phyloP scores from a whole-genome alignment of 257 asterid genomes.

The Nicotiana paniculata region DNA sequence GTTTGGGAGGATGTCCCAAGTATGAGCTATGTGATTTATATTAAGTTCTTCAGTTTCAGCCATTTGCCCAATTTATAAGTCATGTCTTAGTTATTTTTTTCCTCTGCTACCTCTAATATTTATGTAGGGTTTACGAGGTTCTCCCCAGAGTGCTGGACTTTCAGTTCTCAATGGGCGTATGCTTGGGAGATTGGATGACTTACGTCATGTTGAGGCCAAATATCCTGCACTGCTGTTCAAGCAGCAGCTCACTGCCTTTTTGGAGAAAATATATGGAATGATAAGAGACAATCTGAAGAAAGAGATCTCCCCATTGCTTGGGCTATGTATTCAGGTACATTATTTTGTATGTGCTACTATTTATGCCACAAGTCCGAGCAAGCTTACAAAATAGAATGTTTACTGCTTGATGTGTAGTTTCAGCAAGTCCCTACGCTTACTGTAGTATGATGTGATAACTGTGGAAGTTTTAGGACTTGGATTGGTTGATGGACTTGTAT shows the following conservation, averaged over 20 bases:
- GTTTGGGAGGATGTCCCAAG: constrained; percentile 98
- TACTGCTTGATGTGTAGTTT: not conserved
- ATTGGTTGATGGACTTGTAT: not conserved
- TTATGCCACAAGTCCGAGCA: not conserved
- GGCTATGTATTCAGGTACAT: constrained; percentile 88
- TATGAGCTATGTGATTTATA: constrained; percentile 22
- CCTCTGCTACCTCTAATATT: constrained; percentile 10
- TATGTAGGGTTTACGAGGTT: constrained; percentile 75
- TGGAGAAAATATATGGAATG: constrained; percentile 96
- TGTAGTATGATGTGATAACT: not conserved
- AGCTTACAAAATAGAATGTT: not conserved
- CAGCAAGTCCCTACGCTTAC: not conserved
- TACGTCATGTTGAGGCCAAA: constrained; percentile 97
- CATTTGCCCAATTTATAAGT: constrained; percentile 5
- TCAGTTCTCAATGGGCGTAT: constrained; percentile 77
- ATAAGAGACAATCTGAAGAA: constrained; percentile 93
- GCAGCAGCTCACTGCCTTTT: constrained; percentile 99
- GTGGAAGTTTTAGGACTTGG: not conserved
- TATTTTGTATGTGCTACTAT: not conserved
- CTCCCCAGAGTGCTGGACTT: constrained; percentile 92
- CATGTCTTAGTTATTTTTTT: constrained; percentile 13
- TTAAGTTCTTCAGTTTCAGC: constrained; percentile 20
- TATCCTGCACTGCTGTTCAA: constrained; percentile 97
- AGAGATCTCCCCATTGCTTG: constrained; percentile 93
- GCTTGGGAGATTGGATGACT: constrained; percentile 87